Percentiles rank a stretch among this genome's conserved stretches.
phyloP scores from a whole-genome alignment of 148 eudicot species.

The Fallopia convolvulus region DNA sequence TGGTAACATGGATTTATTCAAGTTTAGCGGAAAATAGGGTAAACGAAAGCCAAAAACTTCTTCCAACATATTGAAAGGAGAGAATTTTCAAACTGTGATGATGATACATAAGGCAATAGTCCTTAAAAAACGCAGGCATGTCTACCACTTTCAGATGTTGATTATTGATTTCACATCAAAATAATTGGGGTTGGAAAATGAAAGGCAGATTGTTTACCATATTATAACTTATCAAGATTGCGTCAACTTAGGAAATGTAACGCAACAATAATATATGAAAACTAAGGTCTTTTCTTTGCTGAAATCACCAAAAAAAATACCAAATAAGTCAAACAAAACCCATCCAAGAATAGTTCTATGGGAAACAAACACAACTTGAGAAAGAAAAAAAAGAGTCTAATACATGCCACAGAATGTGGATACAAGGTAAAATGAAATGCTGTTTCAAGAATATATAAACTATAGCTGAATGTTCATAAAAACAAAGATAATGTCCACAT shows the following conservation, averaged over 20 bases:
- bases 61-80: not conserved
- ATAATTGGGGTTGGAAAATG: not conserved
- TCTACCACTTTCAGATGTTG: constrained; percentile 1
- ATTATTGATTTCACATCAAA: not conserved
- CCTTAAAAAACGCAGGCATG: not conserved
- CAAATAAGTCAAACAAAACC: not conserved
- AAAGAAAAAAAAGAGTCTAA: not conserved
- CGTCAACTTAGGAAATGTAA: not conserved
- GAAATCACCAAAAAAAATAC: not conserved
- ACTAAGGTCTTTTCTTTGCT: not conserved
- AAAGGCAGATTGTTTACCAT: not conserved
- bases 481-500: constrained; percentile 8
- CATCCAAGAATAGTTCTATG: not conserved
- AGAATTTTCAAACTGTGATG: not conserved
- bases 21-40: not conserved
- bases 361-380: not conserved
- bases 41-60: not conserved
- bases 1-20: not conserved
- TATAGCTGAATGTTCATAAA: constrained; percentile 3
- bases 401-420: not conserved
- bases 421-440: not conserved
- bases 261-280: not conserved
- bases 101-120: not conserved
- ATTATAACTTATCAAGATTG: not conserved
- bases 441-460: not conserved